Evolutionary conservation across 257 asterid genomes (phyloP).

Genomic region (Phtheirospermum japonicum): DNA sequence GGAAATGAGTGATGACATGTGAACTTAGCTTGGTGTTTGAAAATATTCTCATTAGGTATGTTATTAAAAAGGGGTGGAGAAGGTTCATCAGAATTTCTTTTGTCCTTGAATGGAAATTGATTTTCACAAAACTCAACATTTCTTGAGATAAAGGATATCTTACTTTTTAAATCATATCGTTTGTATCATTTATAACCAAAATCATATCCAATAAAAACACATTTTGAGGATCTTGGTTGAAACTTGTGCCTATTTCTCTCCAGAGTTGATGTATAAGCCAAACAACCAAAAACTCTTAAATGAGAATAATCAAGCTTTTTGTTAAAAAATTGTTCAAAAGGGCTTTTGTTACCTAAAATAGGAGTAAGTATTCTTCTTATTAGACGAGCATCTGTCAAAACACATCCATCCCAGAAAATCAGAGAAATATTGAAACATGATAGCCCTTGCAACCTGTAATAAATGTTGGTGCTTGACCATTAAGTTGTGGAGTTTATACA

Average conservation of each 20-base stretch:
- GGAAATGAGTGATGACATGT: too few relatives aligned
- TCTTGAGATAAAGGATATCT: too few relatives aligned
- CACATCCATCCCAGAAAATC: background rate
- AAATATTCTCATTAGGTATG: too few relatives aligned
- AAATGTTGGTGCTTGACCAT: background rate
- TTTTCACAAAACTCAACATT: background rate
- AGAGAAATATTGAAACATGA: background rate
- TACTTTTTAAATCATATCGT: too few relatives aligned
- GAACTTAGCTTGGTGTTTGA: too few relatives aligned
- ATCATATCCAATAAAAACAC: too few relatives aligned
- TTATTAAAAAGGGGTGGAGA: too few relatives aligned
- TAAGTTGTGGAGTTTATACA: conserved; percentile 6
- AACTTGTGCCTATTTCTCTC: background rate
- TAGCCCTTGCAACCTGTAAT: background rate
- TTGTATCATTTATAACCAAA: too few relatives aligned
- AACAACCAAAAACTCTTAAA: background rate
- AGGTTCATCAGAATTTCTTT: too few relatives aligned
- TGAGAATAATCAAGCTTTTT: background rate
- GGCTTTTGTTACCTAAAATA: too few relatives aligned
- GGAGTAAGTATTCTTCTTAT: background rate
- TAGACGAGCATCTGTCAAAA: background rate
- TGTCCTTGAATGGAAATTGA: background rate
- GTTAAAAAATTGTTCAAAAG: too few relatives aligned
- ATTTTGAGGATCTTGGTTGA: too few relatives aligned
- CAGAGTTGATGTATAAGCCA: background rate